Evolutionary conservation across 2,329 filamentous ascomycete genomes (phyloP), one percentile per base, ranked within the genome.

Genomic region (Calonectria pseudoreteaudii): DNA sequence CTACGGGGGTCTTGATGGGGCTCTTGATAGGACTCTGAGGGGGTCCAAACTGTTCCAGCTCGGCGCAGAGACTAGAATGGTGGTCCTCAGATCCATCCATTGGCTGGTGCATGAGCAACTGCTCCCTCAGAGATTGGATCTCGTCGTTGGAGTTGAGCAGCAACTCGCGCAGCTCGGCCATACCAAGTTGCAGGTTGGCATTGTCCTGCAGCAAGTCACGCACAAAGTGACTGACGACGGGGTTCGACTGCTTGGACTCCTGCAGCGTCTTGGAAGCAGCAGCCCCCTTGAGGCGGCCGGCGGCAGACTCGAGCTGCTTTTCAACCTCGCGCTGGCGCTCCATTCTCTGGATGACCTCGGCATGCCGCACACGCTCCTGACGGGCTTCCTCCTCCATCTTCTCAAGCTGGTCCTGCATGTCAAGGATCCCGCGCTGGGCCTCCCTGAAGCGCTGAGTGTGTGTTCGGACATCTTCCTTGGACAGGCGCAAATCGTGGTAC

Each of bases 121-220:
- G 94, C 74, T 98, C 94, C 31, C 96, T 90, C 26, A 99, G 86
- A 53, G 90, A 91, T 82, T 98, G 95, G 4, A 98, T 97, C 85
- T 99, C 96, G 80, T 98, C 94, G 81, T 98, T 98, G 4, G 96
- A 98, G 82, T 91, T 95, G 80, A 95, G 90, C 28, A 99, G 89
- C 92, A 99, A 93, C 82, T 98, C 96, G 23, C 96, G 91, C 62
- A 99, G 86, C 86, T 99, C 97, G 67, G 96, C 91, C 73, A 98
- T 97, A 20, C 95, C 95, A 75, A 97, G 90, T 83, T 99, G 97
- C 56, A 99, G 87, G 79, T 95, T 98, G 13, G 96, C 95, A 81
- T 99, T 99, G 83, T 99, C 97, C 80, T 98, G 93, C 23, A 99
- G 88, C 70, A 99, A 94, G 83, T 98, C 97, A 78, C 96, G 95